These are phyloP conservation scores for Echinochloa phyllopogon DNA, from an alignment of 176 grass and related monocot genomes.

Conservation along the genomic window DNA sequence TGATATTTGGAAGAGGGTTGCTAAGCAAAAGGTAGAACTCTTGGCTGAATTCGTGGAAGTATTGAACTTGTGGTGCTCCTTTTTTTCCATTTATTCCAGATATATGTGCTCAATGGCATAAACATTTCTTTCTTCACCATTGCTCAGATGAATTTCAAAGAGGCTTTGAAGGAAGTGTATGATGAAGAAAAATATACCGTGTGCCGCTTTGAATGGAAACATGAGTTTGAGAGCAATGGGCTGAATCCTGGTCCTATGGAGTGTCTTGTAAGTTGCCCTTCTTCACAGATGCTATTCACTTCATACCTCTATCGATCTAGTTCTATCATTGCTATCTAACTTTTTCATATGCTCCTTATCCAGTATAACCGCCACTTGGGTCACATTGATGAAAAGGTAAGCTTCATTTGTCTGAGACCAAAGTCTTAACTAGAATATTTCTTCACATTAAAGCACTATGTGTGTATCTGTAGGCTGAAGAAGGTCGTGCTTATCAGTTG, in stretches of 20 bases:
- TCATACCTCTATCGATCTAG: neutral
- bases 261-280: neutral
- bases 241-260: neutral
- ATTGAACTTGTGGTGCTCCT: neutral
- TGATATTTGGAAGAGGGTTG: constrained; percentile 28
- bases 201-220: neutral
- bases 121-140: neutral
- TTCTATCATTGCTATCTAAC: neutral
- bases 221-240: neutral
- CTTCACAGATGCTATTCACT: neutral
- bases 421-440: neutral
- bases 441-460: neutral
- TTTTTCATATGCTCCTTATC: neutral
- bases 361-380: constrained; percentile 9
- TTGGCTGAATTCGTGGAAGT: neutral
- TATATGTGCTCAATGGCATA: neutral
- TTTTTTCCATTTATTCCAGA: neutral
- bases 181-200: neutral
- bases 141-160: neutral
- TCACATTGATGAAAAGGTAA: neutral
- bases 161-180: neutral
- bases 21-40: neutral
- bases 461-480: neutral
- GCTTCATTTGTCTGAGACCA: constrained; percentile 1
- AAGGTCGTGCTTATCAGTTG: neutral